Evolutionary conservation across 352 stramenopile species (phyloP).

Genomic region (Globisporangium sylvaticum): DNA sequence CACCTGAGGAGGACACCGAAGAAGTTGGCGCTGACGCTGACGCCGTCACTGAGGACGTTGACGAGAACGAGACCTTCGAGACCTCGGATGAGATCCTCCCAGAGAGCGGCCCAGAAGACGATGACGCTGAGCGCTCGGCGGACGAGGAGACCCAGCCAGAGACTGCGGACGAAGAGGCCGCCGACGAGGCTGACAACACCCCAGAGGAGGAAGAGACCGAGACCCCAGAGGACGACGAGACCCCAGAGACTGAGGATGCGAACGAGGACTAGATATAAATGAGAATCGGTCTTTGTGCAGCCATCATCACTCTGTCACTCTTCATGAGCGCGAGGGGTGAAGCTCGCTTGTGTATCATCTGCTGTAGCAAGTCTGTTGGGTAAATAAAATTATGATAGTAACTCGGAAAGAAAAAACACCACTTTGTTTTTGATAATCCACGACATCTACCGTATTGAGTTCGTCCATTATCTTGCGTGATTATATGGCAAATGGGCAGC

Average conservation of each 20-base stretch:
- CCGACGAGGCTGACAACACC: neutral
- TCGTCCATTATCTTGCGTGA: too few species aligned
- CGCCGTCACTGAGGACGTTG: neutral
- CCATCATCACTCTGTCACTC: neutral
- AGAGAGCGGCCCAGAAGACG: constrained; percentile 5
- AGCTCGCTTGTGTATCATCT: neutral
- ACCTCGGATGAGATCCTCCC: constrained; percentile 9
- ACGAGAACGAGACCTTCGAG: neutral
- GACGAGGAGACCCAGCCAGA: neutral
- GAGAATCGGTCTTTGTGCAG: neutral
- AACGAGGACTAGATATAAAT: neutral
- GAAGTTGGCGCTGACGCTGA: neutral
- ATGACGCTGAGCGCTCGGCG: neutral
- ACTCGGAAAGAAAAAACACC: neutral
- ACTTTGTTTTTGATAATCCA: too few species aligned
- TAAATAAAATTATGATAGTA: constrained; percentile 8
- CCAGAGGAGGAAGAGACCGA: neutral
- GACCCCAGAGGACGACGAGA: neutral
- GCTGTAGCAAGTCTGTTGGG: neutral
- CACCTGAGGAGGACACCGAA: neutral
- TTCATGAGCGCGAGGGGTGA: neutral
- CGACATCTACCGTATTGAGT: too few species aligned
- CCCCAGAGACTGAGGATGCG: neutral
- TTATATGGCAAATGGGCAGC: too few species aligned
- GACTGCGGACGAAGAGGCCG: neutral